Percentiles rank a stretch among this genome's conserved stretches.
Conservation (phyloP, 208 protist genomes). For the Vickermania spadyakhi region DNA sequence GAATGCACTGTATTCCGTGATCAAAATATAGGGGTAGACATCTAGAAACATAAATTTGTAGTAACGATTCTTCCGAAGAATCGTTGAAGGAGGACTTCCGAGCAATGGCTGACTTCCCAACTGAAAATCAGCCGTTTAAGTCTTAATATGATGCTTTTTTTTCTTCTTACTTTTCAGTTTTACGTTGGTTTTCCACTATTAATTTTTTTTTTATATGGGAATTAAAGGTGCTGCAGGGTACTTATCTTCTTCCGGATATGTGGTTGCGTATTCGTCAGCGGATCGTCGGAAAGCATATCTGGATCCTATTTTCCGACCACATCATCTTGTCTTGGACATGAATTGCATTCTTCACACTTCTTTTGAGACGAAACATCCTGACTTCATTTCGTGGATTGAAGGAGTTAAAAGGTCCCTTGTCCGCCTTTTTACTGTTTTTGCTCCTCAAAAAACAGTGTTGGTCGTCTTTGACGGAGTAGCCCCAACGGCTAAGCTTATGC, state of each 20-base stretch:
- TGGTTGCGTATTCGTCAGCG: too few relatives aligned
- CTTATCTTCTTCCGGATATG: too few relatives aligned
- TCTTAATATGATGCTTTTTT: too few relatives aligned
- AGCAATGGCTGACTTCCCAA: too few relatives aligned
- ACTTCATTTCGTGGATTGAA: constrained; percentile 21
- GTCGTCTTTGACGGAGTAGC: constrained; percentile 75
- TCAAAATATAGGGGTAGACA: constrained; percentile 1
- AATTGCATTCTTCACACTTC: constrained; percentile 60
- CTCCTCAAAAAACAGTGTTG: constrained; percentile 29
- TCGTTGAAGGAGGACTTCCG: too few relatives aligned
- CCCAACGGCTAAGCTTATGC: constrained; percentile 52
- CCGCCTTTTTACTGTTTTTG: constrained; percentile 23
- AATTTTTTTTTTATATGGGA: constrained; percentile 23
- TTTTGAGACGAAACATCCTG: constrained; percentile 18
- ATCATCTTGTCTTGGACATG: constrained; percentile 82
- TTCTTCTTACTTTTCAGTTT: too few relatives aligned
- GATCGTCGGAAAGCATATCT: constrained; percentile 3
- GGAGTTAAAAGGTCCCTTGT: constrained; percentile 22
- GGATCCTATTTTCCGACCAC: constrained; percentile 10
- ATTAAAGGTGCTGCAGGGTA: constrained; percentile 40
- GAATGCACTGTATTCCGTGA: neutral
- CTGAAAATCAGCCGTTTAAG: too few relatives aligned
- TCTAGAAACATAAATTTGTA: too few relatives aligned
- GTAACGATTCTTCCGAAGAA: too few relatives aligned
- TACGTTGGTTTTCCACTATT: neutral